Conservation (phyloP, 345 rosid genomes). For the Tarenaya hassleriana region DNA sequence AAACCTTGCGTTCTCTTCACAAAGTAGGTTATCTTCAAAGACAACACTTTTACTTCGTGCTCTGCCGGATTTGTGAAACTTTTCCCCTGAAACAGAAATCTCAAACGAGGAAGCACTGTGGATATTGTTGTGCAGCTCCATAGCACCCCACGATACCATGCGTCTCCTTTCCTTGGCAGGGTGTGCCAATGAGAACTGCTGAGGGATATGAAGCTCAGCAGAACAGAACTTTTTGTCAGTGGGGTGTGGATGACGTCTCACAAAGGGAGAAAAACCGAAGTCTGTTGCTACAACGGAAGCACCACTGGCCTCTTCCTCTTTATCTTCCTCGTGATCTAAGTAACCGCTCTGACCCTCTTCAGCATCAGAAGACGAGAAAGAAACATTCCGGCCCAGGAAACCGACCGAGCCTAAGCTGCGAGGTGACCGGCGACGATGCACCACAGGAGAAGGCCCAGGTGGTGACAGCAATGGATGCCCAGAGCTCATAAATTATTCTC, state of each 20-base stretch:
- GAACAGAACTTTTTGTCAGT: slow-evolving; percentile 27
- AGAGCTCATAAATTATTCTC: slow-evolving; percentile 50
- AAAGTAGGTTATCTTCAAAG: slow-evolving; percentile 36
- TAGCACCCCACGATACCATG: slow-evolving; percentile 50
- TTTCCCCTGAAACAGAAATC: slow-evolving; percentile 36
- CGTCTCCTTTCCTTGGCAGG: slow-evolving; percentile 33
- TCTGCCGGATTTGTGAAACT: slow-evolving; percentile 33
- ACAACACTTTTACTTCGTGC: slow-evolving; percentile 39
- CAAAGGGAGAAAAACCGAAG: slow-evolving; percentile 5
- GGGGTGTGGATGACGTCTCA: slow-evolving; percentile 8
- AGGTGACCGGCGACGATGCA: slow-evolving; percentile 13
- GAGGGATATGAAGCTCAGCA: slow-evolving; percentile 27
- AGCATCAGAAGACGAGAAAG: slow-evolving; percentile 21
- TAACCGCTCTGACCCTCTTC: slow-evolving; percentile 23
- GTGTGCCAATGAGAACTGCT: slow-evolving; percentile 46
- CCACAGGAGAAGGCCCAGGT: slow-evolving; percentile 27
- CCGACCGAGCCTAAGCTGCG: slow-evolving; percentile 26
- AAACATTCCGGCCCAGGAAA: slow-evolving; percentile 29
- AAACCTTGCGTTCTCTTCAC: slow-evolving; percentile 47
- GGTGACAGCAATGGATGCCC: slow-evolving; percentile 42
- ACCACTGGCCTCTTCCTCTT: not conserved
- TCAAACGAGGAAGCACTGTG: slow-evolving; percentile 38
- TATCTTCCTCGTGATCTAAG: slow-evolving; percentile 18
- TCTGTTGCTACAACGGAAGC: slow-evolving; percentile 12
- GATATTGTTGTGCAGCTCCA: slow-evolving; percentile 41